Evolutionary conservation across 1,284 basidiomycete genomes (phyloP), one percentile per base, ranked within the genome.

Genomic region (Malassezia equina): DNA sequence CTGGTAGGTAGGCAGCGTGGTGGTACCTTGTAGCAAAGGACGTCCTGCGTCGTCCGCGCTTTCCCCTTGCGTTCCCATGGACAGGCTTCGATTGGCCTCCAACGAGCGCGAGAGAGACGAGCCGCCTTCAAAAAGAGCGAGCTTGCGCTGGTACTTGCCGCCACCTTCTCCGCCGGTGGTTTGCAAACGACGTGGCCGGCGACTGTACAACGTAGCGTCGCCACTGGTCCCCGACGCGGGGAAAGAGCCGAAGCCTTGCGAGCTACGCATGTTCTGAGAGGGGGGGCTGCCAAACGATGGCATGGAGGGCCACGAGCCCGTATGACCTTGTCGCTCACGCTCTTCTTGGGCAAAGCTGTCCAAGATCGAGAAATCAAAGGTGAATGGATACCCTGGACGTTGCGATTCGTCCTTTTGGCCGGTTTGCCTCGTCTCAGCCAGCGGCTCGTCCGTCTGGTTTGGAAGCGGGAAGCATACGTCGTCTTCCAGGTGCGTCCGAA

Each of bases 111-210:
- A 39, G 7, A 46, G 21, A 17, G 54, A 52, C 12, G 77, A 78
- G 40, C 77, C 77, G 27, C 82, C 82, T 73, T 96, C 93, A 69
- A 98, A 96, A 1, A 94, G 77, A 0, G 90, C 91, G 67, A 96
- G 82, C 76, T 95, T 96, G 27, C 84, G 85, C 51, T 85, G 86
- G 56, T 76, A 76, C 45, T 68, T 63, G 59, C 66, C 64, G 25
- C 62, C 64, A 11, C 59, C 51, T 6, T 57, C 60, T 1, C 21
- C n/a, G 15, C 58, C 61, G 21, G 62, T 52, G 2, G 54, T 51
- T 47, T 62, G 62, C 24, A 63, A 52, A 42, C 60, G 63, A 40
- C 68, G 64, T 4, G 69, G 69, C 27, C 70, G 61, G 21, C 71
- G 63, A 24, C 63, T 65, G 62, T 73, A 73, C 52, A 73, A 65